Conservation (phyloP, 495 filamentous ascomycete genomes). For the Bombardia bombarda region DNA sequence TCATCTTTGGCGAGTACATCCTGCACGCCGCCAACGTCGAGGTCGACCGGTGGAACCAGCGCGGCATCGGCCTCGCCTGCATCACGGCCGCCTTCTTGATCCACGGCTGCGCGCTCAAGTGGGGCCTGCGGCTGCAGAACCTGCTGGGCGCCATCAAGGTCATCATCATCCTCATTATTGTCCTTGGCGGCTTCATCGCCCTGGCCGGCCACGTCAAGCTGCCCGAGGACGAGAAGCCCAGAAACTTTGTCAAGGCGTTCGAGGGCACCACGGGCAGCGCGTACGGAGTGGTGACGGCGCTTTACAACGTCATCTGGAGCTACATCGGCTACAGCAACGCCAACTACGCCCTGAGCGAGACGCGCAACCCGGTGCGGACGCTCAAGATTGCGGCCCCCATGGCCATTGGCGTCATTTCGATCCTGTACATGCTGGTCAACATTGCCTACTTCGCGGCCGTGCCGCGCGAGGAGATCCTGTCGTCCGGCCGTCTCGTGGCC, state of each 20-base stretch:
- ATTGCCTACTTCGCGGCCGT: conserved; percentile 68
- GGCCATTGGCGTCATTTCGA: conserved; percentile 50
- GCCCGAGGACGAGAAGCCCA: conserved; percentile 37
- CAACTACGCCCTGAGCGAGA: conserved; percentile 54
- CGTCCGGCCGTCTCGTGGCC: conserved; percentile 52
- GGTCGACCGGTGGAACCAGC: conserved; percentile 58
- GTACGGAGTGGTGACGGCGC: conserved; percentile 54
- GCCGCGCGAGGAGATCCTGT: conserved; percentile 52
- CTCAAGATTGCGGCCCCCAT: conserved; percentile 56
- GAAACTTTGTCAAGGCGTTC: conserved; percentile 62
- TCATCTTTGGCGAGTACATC: conserved; percentile 60
- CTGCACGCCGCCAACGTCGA: conserved; percentile 52
- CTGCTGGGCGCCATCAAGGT: conserved; percentile 61
- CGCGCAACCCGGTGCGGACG: conserved; percentile 53
- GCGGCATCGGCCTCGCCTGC: conserved; percentile 58
- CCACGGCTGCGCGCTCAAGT: conserved; percentile 54
- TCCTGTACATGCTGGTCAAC: conserved; percentile 63
- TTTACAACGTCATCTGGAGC: conserved; percentile 61
- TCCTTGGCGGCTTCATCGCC: conserved; percentile 57
- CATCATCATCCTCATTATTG: conserved; percentile 56
- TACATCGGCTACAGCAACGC: conserved; percentile 61
- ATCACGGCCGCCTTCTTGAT: conserved; percentile 55
- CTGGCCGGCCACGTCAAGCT: conserved; percentile 47
- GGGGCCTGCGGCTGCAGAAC: conserved; percentile 61
- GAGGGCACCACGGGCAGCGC: conserved; percentile 48